Base-by-base conservation (phyloP, 257 asterid species). In the Primulina huaijiensis region DNA sequence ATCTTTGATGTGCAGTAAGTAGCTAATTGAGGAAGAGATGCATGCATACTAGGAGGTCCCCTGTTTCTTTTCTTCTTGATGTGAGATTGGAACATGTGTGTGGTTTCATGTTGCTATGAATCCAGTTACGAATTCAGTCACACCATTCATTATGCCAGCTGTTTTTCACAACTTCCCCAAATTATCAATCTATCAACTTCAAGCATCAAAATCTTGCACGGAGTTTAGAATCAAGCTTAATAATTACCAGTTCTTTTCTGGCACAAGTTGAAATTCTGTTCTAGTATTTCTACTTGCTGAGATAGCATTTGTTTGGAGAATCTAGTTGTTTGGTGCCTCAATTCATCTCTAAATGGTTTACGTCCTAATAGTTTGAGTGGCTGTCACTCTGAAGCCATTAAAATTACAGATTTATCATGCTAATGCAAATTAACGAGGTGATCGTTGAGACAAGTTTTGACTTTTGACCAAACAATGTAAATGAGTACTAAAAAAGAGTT, bases 81-180 rank as follows among this genome's bases (percentile, higher is more conserved):
- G 20, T 60, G 55, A 65, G 64, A 75, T 40, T 64, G 61, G 71
- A 72, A 73, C 74, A 31, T 31, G 74, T 73, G 69, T 74, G 73
- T 78, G 72, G 77, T 78, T 64, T 37, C 53, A n/a, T 67, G 34
- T 53, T 71, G 70, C 56, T 16, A 14, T 16, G 56, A 16, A 16
- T 46, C 20, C 68, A 69, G 56, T n/a, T 60, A 53, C 71, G 38
- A 60, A 66, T 70, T 72, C 70, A 80, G 60, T 72, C 76, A 60
- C 70, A 71, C 79, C 70, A 71, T 67, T 79, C 62, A 46, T 16
- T 16, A 5, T 65, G 79, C 80, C 82, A 79, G 87, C 84, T 80
- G 76, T 70, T 55, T 9, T 78, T 72, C 64, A 76, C 77, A 56
- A 40, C 72, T 73, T 55, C 60, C 77, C 81, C 67, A 14, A 37